Evolutionary conservation across 1,284 basidiomycete genomes (phyloP).

Genomic region (Boletellus deceptivus): DNA sequence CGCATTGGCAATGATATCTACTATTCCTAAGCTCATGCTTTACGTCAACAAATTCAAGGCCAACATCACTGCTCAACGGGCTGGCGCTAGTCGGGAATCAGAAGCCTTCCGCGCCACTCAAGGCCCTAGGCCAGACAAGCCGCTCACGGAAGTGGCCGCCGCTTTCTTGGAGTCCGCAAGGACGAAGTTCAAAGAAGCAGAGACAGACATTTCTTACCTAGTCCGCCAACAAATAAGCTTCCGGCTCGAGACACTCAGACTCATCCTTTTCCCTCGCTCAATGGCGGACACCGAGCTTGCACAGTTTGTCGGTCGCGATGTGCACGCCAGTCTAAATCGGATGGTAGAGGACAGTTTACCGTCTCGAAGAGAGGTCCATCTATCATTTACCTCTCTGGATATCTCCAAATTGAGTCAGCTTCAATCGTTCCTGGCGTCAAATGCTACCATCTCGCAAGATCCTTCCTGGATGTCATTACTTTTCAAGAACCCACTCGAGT

Average conservation of each 20-base stretch:
- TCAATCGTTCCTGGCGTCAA: conserved; percentile 43
- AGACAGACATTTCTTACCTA: conserved; percentile 54
- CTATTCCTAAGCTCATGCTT: conserved; percentile 70
- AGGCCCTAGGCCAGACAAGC: conserved; percentile 67
- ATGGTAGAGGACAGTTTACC: conserved; percentile 49
- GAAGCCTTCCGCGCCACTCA: conserved; percentile 66
- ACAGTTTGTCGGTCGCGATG: conserved; percentile 62
- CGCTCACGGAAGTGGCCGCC: conserved; percentile 78
- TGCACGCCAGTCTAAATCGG: conserved; percentile 67
- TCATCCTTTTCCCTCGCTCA: conserved; percentile 73
- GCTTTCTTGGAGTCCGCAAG: conserved; percentile 78
- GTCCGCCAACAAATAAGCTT: conserved; percentile 74
- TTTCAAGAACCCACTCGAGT: conserved; percentile 57
- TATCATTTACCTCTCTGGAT: conserved; percentile 71
- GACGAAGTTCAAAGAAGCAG: conserved; percentile 63
- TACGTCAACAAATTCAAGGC: conserved; percentile 71
- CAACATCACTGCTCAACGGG: conserved; percentile 69
- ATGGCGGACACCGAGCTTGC: conserved; percentile 74
- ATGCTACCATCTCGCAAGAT: conserved; percentile 40
- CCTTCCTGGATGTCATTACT: conserved; percentile 56
- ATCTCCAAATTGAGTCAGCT: conserved; percentile 68
- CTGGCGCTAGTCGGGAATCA: conserved; percentile 72
- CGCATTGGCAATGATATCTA: conserved; percentile 68
- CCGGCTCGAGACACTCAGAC: conserved; percentile 54
- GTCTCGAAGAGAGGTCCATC: conserved; percentile 57